Percentiles rank a stretch among this genome's conserved stretches.
phyloP scores from a whole-genome alignment of 2,329 filamentous ascomycete species.

The Hypomyces rosellus region DNA sequence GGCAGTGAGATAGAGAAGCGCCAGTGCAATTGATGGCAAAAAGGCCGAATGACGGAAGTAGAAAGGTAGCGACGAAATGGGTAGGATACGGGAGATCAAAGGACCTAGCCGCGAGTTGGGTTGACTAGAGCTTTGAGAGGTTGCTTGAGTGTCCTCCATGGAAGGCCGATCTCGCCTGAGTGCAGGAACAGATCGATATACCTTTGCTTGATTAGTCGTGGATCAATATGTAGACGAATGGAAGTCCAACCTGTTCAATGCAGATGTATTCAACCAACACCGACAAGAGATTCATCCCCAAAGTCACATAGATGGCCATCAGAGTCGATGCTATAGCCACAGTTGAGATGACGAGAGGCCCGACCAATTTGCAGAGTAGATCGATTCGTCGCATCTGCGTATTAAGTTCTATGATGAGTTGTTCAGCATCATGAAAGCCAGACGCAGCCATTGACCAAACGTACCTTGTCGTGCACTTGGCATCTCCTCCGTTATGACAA shows the following conservation, averaged over 20 bases:
- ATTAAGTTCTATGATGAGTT: constrained; percentile 27
- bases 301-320: constrained; percentile 41
- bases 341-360: constrained; percentile 49
- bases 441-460: too few relatives aligned
- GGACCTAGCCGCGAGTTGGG: too few relatives aligned
- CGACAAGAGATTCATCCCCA: constrained; percentile 44
- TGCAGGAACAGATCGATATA: too few relatives aligned
- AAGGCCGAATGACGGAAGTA: constrained; percentile 52
- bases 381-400: constrained; percentile 58
- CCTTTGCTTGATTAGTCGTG: too few relatives aligned
- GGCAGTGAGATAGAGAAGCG: constrained; percentile 57
- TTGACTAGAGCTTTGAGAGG: too few relatives aligned
- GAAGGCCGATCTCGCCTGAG: too few relatives aligned
- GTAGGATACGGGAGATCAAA: too few relatives aligned
- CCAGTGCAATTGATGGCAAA: constrained; percentile 52
- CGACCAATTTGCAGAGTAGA: constrained; percentile 52
- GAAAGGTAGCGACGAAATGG: constrained; percentile 15
- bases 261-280: constrained; percentile 46
- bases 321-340: constrained; percentile 43
- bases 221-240: too few relatives aligned
- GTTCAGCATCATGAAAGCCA: too few relatives aligned
- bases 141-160: too few relatives aligned
- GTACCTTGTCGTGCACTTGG: constrained; percentile 25
- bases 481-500: constrained; percentile 20
- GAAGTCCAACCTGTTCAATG: constrained; percentile 32